Evolutionary conservation across 345 rosid species (phyloP).

Genomic region (Gossypium herbaceum): DNA sequence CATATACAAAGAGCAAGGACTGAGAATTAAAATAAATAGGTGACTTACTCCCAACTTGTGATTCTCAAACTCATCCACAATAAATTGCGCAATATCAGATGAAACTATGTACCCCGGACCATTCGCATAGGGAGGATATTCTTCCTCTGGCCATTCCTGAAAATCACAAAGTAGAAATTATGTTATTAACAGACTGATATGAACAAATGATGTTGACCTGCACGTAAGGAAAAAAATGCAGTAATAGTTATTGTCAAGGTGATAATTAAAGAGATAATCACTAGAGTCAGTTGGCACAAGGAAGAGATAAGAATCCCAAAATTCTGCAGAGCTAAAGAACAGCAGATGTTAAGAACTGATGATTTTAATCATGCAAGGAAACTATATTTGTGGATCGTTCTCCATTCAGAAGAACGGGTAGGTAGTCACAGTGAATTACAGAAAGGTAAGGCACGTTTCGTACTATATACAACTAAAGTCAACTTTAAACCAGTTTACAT

Average conservation of each 20-base stretch:
- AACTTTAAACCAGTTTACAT: background rate
- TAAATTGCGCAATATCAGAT: conserved; percentile 66
- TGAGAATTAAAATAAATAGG: background rate
- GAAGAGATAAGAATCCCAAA: background rate
- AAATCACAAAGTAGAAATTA: background rate
- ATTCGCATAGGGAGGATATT: conserved; percentile 92
- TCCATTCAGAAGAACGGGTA: background rate
- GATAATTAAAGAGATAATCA: background rate
- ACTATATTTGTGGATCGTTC: background rate
- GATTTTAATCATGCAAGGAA: background rate
- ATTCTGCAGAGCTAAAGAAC: background rate
- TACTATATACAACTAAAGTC: background rate
- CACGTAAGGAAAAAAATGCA: no score
- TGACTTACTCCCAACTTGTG: conserved; percentile 65
- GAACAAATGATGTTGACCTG: background rate
- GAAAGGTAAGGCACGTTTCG: background rate
- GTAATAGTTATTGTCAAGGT: background rate
- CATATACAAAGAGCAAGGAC: background rate
- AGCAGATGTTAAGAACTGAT: background rate
- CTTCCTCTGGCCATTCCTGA: conserved; percentile 99
- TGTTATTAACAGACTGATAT: background rate
- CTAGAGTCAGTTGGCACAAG: background rate
- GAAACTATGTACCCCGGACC: conserved; percentile 95
- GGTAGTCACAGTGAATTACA: background rate
- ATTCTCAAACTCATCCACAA: conserved; percentile 72